A percentile compares a stretch with the other conserved stretches of the same genome.
These are phyloP conservation scores for Pinus tabuliformis DNA, from an alignment of 75 land plant genomes.

Conservation along the genomic window DNA sequence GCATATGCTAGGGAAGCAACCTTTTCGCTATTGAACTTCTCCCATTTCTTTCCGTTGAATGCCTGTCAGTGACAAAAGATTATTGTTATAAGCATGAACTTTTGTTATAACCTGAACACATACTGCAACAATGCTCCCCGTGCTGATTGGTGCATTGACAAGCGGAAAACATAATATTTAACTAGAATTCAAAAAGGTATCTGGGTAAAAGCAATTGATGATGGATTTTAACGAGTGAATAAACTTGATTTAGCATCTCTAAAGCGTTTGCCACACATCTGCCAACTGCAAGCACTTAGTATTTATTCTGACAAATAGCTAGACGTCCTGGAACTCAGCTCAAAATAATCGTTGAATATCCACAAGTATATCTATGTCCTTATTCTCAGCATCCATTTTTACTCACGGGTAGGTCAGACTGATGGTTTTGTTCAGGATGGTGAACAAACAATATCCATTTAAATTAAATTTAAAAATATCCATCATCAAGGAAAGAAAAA, in stretches of 20 bases:
- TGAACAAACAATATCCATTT: not conserved
- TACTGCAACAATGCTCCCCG: not conserved
- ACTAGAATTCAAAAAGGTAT: not conserved
- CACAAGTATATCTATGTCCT: no score
- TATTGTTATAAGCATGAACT: not conserved
- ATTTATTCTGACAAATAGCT: not conserved
- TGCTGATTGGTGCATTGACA: not conserved
- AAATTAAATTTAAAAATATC: not conserved
- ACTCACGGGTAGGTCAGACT: not conserved
- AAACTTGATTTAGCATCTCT: not conserved
- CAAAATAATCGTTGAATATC: not conserved
- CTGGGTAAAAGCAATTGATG: no score
- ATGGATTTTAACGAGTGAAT: not conserved
- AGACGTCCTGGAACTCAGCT: not conserved
- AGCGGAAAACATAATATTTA: not conserved
- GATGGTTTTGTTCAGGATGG: not conserved
- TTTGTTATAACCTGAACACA: not conserved
- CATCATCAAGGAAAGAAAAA: not conserved
- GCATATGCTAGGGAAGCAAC: conserved; percentile 95
- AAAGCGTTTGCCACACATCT: not conserved
- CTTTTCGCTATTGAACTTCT: conserved; percentile 95
- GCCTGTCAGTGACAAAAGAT: conserved; percentile 31
- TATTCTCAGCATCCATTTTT: not conserved
- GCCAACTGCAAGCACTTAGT: not conserved
- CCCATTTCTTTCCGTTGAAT: conserved; percentile 93